Evolutionary conservation across 78 protist species (phyloP), one percentile per base, ranked within the genome.

Genomic region (Isochrysis galbana): DNA sequence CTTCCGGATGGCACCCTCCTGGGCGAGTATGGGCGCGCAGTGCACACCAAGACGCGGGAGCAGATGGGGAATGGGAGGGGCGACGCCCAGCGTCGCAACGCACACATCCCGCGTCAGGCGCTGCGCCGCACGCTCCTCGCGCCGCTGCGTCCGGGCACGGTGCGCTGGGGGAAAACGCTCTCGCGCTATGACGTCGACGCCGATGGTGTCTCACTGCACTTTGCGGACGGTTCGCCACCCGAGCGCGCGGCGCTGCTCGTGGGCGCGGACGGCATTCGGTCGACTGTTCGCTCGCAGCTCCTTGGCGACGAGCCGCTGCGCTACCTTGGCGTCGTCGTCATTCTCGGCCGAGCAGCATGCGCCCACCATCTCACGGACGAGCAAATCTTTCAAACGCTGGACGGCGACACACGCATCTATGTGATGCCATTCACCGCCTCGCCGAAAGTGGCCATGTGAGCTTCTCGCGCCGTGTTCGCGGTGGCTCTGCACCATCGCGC

Each of bases 191-290:
- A 44, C 0, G 55, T 0, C 26, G 54, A 3, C 26, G 54, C 3
- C 29, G 36, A 23, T 26, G 38, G 14, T 25, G 88, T 80, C 36
- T 25, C 21, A 7, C 42, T 26, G 26, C 42, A 44, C 47, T 25
- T 80, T 5, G 87, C 11, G 46, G 44, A 2, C 34, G 32, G 34
- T 2, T n/a, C 38, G 84, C 34, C 55, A 34, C 36, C 22, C 61
- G 84, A 26, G 70, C 36, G 32, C 44, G 92, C 84, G 17, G 55
- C 70, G 21, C 36, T 34, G 17, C 51, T 34, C 44, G 54, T 90
- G 39, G 93, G 89, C 36, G 51, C 61, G 11, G 93, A 90, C 29
- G 93, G 93, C 19, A 90, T 90, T 41, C 78, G 39, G n/a, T 90
- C 93, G 14, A 0, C 34, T 0, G 54, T 78, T 67, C 86, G 92